Evolutionary conservation across 2,329 filamentous ascomycete genomes (phyloP).

Genomic region (Ophiostoma pallidulum): DNA sequence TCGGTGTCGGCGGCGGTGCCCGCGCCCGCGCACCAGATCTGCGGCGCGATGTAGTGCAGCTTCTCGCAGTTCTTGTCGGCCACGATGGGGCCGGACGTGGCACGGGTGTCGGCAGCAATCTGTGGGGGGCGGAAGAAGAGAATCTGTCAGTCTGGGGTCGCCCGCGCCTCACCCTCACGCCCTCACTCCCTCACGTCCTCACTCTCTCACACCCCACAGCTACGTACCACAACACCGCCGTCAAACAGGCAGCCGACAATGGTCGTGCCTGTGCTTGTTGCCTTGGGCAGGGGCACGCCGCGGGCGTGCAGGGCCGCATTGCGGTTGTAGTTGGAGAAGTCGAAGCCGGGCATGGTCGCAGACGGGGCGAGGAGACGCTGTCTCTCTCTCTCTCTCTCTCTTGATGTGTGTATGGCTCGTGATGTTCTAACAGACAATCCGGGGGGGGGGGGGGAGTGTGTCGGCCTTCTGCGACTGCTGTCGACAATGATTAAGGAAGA

Average conservation of each 20-base stretch:
- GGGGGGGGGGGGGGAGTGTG: too few relatives aligned
- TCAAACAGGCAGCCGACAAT: slow-evolving; percentile 97
- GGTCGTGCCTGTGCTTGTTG: slow-evolving; percentile 96
- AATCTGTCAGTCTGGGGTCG: too few relatives aligned
- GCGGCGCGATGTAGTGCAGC: slow-evolving; percentile 95
- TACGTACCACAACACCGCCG: slow-evolving; percentile 81
- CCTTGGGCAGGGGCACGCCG: slow-evolving; percentile 91
- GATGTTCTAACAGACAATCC: too few relatives aligned
- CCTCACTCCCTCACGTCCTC: too few relatives aligned
- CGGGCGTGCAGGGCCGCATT: slow-evolving; percentile 91
- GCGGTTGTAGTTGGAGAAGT: slow-evolving; percentile 99
- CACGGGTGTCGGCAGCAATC: slow-evolving; percentile 97
- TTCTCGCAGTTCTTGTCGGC: slow-evolving; percentile 99
- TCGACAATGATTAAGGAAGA: too few relatives aligned
- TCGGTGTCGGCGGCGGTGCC: slow-evolving; percentile 97
- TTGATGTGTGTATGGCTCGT: too few relatives aligned
- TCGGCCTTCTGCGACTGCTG: too few relatives aligned
- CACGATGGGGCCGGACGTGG: slow-evolving; percentile 93
- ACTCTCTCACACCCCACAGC: background rate
- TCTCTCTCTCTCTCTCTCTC: too few relatives aligned
- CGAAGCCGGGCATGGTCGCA: slow-evolving; percentile 82
- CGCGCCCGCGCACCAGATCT: slow-evolving; percentile 98
- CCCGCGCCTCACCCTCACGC: too few relatives aligned
- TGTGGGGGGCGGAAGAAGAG: slow-evolving; percentile 28
- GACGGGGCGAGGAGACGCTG: background rate